Evolutionary conservation across 371 early-diverging fungal species (phyloP), one percentile per base, ranked within the genome.

Genomic region (Mortierella sp.): DNA sequence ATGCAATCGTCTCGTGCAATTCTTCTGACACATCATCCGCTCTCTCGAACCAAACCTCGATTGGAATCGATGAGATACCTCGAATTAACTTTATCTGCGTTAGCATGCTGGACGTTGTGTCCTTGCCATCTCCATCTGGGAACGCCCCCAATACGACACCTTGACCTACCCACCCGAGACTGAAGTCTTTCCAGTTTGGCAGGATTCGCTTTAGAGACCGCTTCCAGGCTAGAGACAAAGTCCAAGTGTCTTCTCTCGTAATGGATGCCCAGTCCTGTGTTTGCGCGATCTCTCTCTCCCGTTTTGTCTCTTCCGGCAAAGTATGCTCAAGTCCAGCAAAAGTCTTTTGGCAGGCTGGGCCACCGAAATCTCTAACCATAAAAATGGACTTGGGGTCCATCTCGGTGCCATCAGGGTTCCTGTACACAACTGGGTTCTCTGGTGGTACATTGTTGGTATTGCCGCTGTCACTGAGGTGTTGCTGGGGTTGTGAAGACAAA

Each of bases 31-130:
- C 66, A 43, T 81, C 81, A 30, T 52, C 49, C 18, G 37, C 63
- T 5, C 40, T 52, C 49, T 81, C 81, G 64, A 81, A 81, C 81
- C 81, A 81, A 51, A 81, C 76, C 52, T 81, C 81, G 58, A 81
- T 81, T 14, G 81, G 81, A 9, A 81, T 72, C 1, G 75, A 52
- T 26, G 81, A 81, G 10, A 75, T 61, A 26, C 81, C 72, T 5
- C 81, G 63, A 54, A 81, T 75, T 66, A 81, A 11, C 49, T 68
- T 72, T 67, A 81, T 75, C 70, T 81, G 81, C 66, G 68, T 57
- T 65, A 75, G 37, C 10, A 47, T 57, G 55, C 67, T 64, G 20
- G 68, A 64, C n/a, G 57, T 39, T 55, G 72, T 80, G n/a, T 60
- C 58, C 28, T 45, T 64, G 49, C 70, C 70, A 14, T 69, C 76